These are phyloP conservation scores for Thyridium curvatum DNA, from an alignment of 2,329 filamentous ascomycete genomes.

Conservation along the genomic window DNA sequence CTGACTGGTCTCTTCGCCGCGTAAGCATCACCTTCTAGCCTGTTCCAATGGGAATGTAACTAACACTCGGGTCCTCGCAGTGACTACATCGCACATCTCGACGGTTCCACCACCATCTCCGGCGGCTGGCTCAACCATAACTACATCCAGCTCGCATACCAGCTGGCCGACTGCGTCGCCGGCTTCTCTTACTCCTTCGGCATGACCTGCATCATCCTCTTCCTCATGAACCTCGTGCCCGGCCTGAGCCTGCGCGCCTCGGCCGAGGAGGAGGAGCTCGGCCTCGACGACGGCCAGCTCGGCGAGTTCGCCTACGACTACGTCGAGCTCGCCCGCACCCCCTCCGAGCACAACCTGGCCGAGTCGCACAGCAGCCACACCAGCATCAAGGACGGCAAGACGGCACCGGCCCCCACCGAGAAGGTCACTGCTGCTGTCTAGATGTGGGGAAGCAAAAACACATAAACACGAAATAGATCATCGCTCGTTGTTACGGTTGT, in stretches of 20 bases:
- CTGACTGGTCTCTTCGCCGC: constrained; percentile 73
- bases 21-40: constrained; percentile 30
- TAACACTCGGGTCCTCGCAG: constrained; percentile 20
- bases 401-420: too few relatives aligned
- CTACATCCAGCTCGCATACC: constrained; percentile 65
- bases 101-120: constrained; percentile 52
- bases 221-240: constrained; percentile 64
- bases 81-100: constrained; percentile 67
- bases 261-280: constrained; percentile 62
- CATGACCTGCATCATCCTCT: constrained; percentile 63
- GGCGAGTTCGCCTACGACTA: constrained; percentile 83
- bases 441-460: too few relatives aligned
- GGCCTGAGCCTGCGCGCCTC: constrained; percentile 63
- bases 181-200: constrained; percentile 61
- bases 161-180: constrained; percentile 62
- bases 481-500: too few relatives aligned
- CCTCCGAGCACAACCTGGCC: constrained; percentile 32
- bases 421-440: too few relatives aligned
- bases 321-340: constrained; percentile 63
- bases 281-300: constrained; percentile 68
- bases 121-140: constrained; percentile 68
- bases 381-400: constrained; percentile 9
- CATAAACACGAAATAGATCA: too few relatives aligned
- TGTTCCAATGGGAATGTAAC: too few relatives aligned
- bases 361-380: constrained; percentile 9